A percentile compares a stretch with the other conserved stretches of the same genome.
Conservation (phyloP, 2,329 filamentous ascomycete species). For the Pyricularia pennisetigena region DNA sequence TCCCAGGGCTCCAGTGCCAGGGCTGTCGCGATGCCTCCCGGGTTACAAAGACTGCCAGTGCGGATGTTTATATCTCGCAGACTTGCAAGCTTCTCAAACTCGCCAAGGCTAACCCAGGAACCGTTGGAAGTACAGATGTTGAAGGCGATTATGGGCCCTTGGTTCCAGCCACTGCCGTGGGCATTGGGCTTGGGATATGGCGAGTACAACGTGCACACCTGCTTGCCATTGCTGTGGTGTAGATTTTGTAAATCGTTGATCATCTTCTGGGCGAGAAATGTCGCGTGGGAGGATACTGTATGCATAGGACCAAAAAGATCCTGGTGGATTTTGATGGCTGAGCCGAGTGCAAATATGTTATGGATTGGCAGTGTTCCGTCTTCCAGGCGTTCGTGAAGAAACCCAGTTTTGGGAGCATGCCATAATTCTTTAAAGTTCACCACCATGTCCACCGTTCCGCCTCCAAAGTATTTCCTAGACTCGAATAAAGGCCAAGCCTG, state of each 20-base stretch:
- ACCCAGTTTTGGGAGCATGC: constrained; percentile 66
- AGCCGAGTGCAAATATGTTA: constrained; percentile 72
- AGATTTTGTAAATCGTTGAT: constrained; percentile 47
- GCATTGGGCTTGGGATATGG: constrained; percentile 12
- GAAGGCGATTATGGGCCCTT: constrained; percentile 75
- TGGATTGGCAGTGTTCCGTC: constrained; percentile 90
- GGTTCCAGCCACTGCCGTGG: constrained; percentile 17
- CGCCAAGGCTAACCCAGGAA: constrained; percentile 68
- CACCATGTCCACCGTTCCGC: constrained; percentile 89
- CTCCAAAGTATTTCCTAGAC: constrained; percentile 75
- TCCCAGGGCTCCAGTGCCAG: constrained; percentile 72
- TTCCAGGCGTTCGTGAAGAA: constrained; percentile 73
- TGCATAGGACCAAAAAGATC: constrained; percentile 64
- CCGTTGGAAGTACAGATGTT: constrained; percentile 64
- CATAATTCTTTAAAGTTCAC: constrained; percentile 67
- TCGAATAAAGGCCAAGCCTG: constrained; percentile 54
- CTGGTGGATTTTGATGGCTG: constrained; percentile 60
- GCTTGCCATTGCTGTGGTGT: constrained; percentile 56
- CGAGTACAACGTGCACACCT: constrained; percentile 59
- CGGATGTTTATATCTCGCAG: constrained; percentile 75
- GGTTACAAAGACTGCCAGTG: constrained; percentile 86
- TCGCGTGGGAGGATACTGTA: constrained; percentile 60
- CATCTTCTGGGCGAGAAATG: constrained; percentile 51
- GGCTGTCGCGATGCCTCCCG: constrained; percentile 68
- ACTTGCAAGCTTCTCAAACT: constrained; percentile 78